Evolutionary conservation across 208 protist genomes (phyloP), one percentile per base, ranked within the genome.

Genomic region (Naegleria lovaniensis): DNA sequence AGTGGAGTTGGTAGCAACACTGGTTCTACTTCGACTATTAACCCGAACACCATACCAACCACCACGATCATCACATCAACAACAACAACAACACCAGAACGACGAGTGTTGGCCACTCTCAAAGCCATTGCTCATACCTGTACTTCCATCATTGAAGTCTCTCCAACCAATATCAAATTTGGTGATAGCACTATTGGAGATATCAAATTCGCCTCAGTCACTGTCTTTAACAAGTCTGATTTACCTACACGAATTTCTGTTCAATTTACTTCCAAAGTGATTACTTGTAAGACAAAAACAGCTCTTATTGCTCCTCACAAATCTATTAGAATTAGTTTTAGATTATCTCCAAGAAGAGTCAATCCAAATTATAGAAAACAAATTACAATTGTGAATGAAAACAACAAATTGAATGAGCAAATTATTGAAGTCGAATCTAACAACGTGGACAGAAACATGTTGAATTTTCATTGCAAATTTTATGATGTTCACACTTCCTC

Each of bases 361-460:
- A 89, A 89, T 67, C 41, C 85, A 89, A 67, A 67, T 67, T 89
- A 89, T 67, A 67, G 25, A 40, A 52, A 67, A 41, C 29, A 38
- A 89, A 89, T 89, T 89, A 89, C 85, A 7, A 67, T 89, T 39
- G n/a, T 89, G 5, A 89, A 89, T 40, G 19, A 43, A 40, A 25
- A 40, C 39, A 89, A 89, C 51, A 39, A 19, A 67, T 43, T n/a
- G 5, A 89, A 89, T 40, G 41, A 67, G 25, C 51, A 89, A 15
- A 89, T 89, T 38, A 67, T 89, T 41, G 48, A 58, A 40, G 41
- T 67, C 9, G 16, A 38, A 40, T 89, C 85, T 1, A 89, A 89
- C 39, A 89, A 89, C 40, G 59, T 89, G 40, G 85, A 89, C 40
- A 58, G 16, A 40, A 89, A 89, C 29, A 89, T 89, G 85, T 89